Evolutionary conservation across 495 filamentous ascomycete genomes (phyloP).

Genomic region (Aspergillus steynii): DNA sequence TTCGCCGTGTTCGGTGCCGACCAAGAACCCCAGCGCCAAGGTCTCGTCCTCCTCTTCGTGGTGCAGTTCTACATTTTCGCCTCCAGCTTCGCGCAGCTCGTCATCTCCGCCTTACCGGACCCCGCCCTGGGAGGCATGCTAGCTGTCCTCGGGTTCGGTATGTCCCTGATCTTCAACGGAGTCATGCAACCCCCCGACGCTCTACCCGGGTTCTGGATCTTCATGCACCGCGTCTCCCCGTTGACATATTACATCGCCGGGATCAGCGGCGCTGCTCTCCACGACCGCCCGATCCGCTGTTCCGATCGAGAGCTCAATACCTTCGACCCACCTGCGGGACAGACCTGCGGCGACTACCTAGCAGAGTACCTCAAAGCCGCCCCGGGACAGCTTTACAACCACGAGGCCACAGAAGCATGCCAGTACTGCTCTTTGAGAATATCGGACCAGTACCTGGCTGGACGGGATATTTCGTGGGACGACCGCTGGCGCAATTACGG

Average conservation of each 20-base stretch:
- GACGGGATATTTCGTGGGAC: slow-evolving; percentile 35
- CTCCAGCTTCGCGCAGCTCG: slow-evolving; percentile 51
- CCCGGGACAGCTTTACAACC: slow-evolving; percentile 55
- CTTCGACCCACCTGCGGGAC: slow-evolving; percentile 50
- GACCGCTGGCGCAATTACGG: slow-evolving; percentile 45
- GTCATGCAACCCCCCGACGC: slow-evolving; percentile 60
- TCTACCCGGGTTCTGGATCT: slow-evolving; percentile 71
- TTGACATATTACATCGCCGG: slow-evolving; percentile 64
- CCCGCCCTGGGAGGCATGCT: slow-evolving; percentile 55
- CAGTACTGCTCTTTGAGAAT: slow-evolving; percentile 42
- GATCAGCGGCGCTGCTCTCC: slow-evolving; percentile 55
- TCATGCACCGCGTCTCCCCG: slow-evolving; percentile 71
- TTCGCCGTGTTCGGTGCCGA: slow-evolving; percentile 44
- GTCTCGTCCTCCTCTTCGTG: slow-evolving; percentile 52
- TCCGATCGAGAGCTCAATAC: slow-evolving; percentile 51
- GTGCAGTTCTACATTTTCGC: slow-evolving; percentile 49
- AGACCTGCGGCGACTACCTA: slow-evolving; percentile 60
- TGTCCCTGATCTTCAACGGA: slow-evolving; percentile 55
- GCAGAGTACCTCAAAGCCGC: slow-evolving; percentile 39
- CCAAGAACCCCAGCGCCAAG: slow-evolving; percentile 42
- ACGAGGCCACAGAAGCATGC: slow-evolving; percentile 37
- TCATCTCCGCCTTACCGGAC: slow-evolving; percentile 52
- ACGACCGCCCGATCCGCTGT: slow-evolving; percentile 56
- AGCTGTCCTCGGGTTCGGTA: slow-evolving; percentile 55
- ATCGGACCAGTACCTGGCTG: slow-evolving; percentile 42